Evolutionary conservation across 768 basidiomycete genomes (phyloP).

Genomic region (Serendipita sp.): DNA sequence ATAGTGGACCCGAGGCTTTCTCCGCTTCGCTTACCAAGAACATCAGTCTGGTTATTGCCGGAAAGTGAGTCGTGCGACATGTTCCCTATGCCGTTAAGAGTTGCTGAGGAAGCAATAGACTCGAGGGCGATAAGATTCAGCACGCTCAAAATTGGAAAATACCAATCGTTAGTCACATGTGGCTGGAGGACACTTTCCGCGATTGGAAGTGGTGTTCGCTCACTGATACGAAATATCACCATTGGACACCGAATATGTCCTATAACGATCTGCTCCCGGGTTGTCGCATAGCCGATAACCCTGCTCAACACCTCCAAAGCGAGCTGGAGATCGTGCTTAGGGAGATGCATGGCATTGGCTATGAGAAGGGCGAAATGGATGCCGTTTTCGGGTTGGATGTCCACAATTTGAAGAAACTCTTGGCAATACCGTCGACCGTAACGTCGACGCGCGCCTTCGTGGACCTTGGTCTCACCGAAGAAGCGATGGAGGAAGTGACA

Average conservation of each 20-base stretch:
- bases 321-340: not conserved
- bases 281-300: not conserved
- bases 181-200: constrained; percentile 82
- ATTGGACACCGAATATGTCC: not conserved
- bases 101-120: constrained; percentile 26
- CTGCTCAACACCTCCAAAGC: not conserved
- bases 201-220: constrained; percentile 40
- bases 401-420: no score
- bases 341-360: not conserved
- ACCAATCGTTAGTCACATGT: constrained; percentile 75
- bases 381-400: not conserved
- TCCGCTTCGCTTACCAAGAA: constrained; percentile 64
- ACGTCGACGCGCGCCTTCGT: no score
- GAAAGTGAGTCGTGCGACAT: constrained; percentile 39
- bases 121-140: constrained; percentile 40
- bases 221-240: constrained; percentile 3
- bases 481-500: no score
- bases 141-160: constrained; percentile 71
- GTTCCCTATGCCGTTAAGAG: not conserved
- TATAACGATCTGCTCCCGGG: not conserved
- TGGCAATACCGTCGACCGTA: no score
- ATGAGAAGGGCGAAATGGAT: not conserved
- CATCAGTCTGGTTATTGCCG: constrained; percentile 73
- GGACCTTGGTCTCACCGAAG: no score
- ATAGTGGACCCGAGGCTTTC: constrained; percentile 26